Evolutionary conservation across 441 rosid species (phyloP), one percentile per base, ranked within the genome.

Genomic region (Daphne laureola): DNA sequence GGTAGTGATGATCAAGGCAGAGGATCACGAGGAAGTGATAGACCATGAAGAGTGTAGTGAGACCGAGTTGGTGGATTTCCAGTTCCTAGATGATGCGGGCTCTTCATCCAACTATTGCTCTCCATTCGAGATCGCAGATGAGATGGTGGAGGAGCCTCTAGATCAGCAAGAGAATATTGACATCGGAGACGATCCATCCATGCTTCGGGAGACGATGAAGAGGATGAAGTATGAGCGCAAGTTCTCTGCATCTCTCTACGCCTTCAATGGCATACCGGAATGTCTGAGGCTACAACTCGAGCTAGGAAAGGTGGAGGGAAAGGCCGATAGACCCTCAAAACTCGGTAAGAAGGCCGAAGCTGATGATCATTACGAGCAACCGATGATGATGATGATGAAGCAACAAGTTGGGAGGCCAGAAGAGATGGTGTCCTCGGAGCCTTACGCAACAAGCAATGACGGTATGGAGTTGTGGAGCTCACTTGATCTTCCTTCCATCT

Each of bases 241-340:
- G 27, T 67, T 78, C 66, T 78, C 83, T 12, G 83, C 80, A 21
- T 78, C 78, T 17, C 73, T 78, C 2, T 74, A 74, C 44, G 76
- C 83, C 5, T 70, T 53, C 45, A 75, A 73, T 59, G 78, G 83
- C n/a, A 67, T 78, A 12, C 50, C 78, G 0, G 78, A 73, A 55
- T 70, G 78, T 59, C 56, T 70, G 16, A 70, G 55, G 53, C 57
- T 62, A 13, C 63, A 45, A 16, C 38, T 31, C 17, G 62, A 56
- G 12, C n/a, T 27, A 58, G 65, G 58, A 64, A 49, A 38, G 43
- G 47, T 4, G n/a, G 17, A 44, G 21, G 52, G 40, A 25, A 21
- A 48, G 44, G 45, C 21, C 59, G 55, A 21, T 23, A 57, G 36
- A 12, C 47, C 45, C 49, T 44, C 27, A 60, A 57, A 14, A 12